Conservation (phyloP, 1,139 yeast species). For the Saccharomycopsis hybrid region DNA sequence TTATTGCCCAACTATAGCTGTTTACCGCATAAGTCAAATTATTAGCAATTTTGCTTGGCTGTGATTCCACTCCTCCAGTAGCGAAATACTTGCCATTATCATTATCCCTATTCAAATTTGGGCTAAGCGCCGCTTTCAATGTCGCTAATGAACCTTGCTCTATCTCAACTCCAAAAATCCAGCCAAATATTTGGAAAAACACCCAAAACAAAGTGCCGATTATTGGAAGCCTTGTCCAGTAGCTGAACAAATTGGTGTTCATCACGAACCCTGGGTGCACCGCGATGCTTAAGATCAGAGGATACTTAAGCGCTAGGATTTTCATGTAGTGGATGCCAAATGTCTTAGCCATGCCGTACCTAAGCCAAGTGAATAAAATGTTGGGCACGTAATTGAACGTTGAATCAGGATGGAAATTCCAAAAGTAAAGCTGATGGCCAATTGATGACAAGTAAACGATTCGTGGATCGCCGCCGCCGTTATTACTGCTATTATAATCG, state of each 20-base stretch:
- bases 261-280: slow-evolving; percentile 86
- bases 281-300: slow-evolving; percentile 55
- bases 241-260: slow-evolving; percentile 67
- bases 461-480: slow-evolving; percentile 37
- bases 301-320: slow-evolving; percentile 59
- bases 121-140: slow-evolving; percentile 56
- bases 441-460: slow-evolving; percentile 64
- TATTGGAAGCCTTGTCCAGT: slow-evolving; percentile 73
- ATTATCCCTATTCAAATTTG: slow-evolving; percentile 40
- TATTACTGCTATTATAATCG: too few species aligned
- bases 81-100: slow-evolving; percentile 67
- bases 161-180: slow-evolving; percentile 59
- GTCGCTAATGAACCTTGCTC: slow-evolving; percentile 71
- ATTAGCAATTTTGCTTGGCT: slow-evolving; percentile 53
- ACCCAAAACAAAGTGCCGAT: slow-evolving; percentile 70
- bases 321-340: slow-evolving; percentile 73
- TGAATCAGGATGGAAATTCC: slow-evolving; percentile 43
- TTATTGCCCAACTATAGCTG: slow-evolving; percentile 82
- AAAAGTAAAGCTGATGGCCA: slow-evolving; percentile 55
- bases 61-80: slow-evolving; percentile 49
- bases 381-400: slow-evolving; percentile 59
- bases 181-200: slow-evolving; percentile 59
- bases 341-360: slow-evolving; percentile 76
- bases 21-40: slow-evolving; percentile 58
- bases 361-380: slow-evolving; percentile 64